These are phyloP conservation scores for Pontederia paniculata DNA, from an alignment of 176 grass and related monocot species.

Conservation along the genomic window DNA sequence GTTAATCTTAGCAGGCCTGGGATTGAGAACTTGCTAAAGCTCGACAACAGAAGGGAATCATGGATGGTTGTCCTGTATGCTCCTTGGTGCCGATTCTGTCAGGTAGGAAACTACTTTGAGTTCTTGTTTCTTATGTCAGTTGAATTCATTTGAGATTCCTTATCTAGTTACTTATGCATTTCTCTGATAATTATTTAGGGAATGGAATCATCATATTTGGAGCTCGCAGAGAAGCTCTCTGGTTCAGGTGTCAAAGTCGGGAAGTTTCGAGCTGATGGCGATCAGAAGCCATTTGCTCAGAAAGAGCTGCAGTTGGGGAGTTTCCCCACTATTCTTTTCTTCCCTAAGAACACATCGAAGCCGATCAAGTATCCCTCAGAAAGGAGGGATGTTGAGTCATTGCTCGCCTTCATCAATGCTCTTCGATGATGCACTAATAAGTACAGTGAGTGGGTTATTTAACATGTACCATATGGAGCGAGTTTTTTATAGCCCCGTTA, in stretches of 20 bases:
- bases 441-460: no score
- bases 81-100: conserved; percentile 79
- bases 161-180: neutral
- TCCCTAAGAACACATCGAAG: conserved; percentile 54
- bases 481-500: no score
- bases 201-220: conserved; percentile 85
- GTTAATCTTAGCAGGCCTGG: conserved; percentile 54
- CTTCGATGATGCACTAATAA: conserved; percentile 30
- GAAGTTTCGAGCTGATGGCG: conserved; percentile 78
- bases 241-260: conserved; percentile 53
- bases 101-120: conserved; percentile 23
- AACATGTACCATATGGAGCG: no score
- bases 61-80: conserved; percentile 79
- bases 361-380: conserved; percentile 87
- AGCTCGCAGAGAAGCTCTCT: conserved; percentile 46
- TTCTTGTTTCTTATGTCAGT: no score
- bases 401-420: conserved; percentile 67
- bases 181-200: conserved; percentile 14
- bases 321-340: conserved; percentile 80
- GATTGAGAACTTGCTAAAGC: conserved; percentile 54
- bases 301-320: conserved; percentile 64
- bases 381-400: conserved; percentile 66
- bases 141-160: no score
- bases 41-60: conserved; percentile 47
- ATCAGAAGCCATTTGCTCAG: conserved; percentile 66